Evolutionary conservation across 2,329 filamentous ascomycete species (phyloP), one percentile per base, ranked within the genome.

Genomic region (Sporothrix euskadiensis): DNA sequence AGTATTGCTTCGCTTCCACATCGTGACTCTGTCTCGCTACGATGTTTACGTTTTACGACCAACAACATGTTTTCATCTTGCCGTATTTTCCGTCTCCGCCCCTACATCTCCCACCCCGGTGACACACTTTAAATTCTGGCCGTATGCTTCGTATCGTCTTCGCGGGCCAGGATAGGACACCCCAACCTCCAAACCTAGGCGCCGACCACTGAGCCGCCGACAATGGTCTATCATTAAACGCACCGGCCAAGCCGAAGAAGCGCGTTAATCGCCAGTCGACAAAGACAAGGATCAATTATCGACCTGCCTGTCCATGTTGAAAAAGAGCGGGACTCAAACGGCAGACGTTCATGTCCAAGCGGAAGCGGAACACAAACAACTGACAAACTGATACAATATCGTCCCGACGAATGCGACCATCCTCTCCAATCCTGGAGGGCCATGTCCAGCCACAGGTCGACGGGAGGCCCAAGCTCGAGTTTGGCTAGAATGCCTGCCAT

Each of bases 391-490:
- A 30, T 47, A 22, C 10, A 47, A 47, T n/a, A 30, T 8, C 57
- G 2, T 47, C 22, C 39, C 61, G 57, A n/a, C n/a, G 32, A 57
- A 39, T 61, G 32, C 22, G 39, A 22, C 19, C 35, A 35, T 35
- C 2, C 35, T 8, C 35, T 35, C 35, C 35, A 35, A 47, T 66
- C 39, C 61, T 47, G 1, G 39, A 19, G 39, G 22, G 61, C n/a
- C 19, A 65, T 44, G 59, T 26, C 30, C 56, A 59, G 56, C 26
- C 30, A 59, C 56, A 22, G n/a, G 59, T 44, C 35, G 35, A 26
- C 35, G 19, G 41, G 12, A 49, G 41, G 63, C 63, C 63, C 63
- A 66, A 66, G 63, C 63, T 66, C 41, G 16, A 66, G 63, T 14
- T 66, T 49, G 32, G 26, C 44, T n/a, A 41, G 8, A 8, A n/a